Percentiles rank a stretch among this genome's conserved stretches.
Conservation (phyloP, 441 rosid genomes). For the Erodium trifolium region DNA sequence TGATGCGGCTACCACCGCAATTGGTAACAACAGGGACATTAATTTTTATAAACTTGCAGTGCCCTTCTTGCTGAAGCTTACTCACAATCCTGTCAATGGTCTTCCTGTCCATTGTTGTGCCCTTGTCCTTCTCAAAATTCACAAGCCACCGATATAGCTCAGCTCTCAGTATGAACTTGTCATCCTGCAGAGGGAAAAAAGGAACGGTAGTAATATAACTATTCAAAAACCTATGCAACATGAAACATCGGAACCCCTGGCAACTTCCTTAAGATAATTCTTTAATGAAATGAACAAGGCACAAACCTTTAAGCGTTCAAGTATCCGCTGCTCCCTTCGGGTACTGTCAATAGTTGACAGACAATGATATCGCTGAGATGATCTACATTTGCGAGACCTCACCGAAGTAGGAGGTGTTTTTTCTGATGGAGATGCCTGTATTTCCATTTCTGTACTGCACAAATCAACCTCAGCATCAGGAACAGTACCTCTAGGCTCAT, state of each 20-base stretch:
- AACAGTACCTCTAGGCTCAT: conserved; percentile 28
- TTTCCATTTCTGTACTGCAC: conserved; percentile 25
- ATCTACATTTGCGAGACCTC: conserved; percentile 32
- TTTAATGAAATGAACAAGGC: conserved; percentile 17
- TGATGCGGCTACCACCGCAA: conserved; percentile 58
- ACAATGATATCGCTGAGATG: conserved; percentile 33
- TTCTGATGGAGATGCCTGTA: conserved; percentile 32
- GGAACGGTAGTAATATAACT: conserved; percentile 12
- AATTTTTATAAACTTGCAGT: conserved; percentile 54
- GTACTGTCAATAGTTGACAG: conserved; percentile 56
- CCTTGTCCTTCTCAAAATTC: conserved; percentile 71
- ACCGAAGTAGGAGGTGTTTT: conserved; percentile 22
- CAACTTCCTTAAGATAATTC: conserved; percentile 12
- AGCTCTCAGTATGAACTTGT: conserved; percentile 67
- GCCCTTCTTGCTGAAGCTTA: conserved; percentile 84
- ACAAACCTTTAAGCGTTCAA: conserved; percentile 64
- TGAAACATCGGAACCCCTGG: conserved; percentile 11
- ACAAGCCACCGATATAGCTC: conserved; percentile 82
- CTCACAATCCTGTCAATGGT: conserved; percentile 61
- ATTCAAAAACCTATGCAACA: conserved; percentile 3
- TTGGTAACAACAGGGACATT: conserved; percentile 73
- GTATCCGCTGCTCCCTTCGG: conserved; percentile 80
- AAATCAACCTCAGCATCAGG: conserved; percentile 30
- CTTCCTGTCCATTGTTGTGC: conserved; percentile 72
- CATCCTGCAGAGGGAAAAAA: conserved; percentile 48